Evolutionary conservation across 495 filamentous ascomycete genomes (phyloP).

Genomic region (Penicillium crystallinum): DNA sequence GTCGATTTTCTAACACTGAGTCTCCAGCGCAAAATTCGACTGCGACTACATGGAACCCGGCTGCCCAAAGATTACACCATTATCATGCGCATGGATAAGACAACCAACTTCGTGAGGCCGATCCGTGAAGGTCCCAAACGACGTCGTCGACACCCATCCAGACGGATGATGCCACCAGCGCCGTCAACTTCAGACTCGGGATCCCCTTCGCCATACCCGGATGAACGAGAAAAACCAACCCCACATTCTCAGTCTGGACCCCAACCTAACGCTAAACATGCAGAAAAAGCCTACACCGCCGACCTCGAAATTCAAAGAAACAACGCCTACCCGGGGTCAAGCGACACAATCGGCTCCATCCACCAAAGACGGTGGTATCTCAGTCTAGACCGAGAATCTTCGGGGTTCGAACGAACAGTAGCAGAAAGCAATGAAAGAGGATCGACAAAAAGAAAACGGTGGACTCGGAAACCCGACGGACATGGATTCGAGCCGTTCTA

Average conservation of each 20-base stretch:
- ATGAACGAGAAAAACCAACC: neutral
- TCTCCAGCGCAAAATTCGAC: slow-evolving; percentile 51
- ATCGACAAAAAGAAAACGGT: slow-evolving; percentile 10
- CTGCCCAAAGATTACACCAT: slow-evolving; percentile 56
- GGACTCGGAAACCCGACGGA: slow-evolving; percentile 12
- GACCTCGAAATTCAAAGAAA: slow-evolving; percentile 50
- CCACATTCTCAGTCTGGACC: neutral
- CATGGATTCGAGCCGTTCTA: slow-evolving; percentile 52
- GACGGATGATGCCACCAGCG: neutral
- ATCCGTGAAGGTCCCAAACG: slow-evolving; percentile 27
- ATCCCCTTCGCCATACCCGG: slow-evolving; percentile 1
- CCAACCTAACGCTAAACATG: neutral
- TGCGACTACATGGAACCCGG: slow-evolving; percentile 54
- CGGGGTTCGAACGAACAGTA: slow-evolving; percentile 44
- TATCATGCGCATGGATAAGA: slow-evolving; percentile 49
- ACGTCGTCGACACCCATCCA: slow-evolving; percentile 6
- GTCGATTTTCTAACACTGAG: neutral
- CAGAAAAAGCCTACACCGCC: slow-evolving; percentile 11
- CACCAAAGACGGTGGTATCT: slow-evolving; percentile 62
- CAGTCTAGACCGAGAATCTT: slow-evolving; percentile 48
- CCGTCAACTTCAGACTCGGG: slow-evolving; percentile 20
- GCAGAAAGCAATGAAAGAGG: neutral
- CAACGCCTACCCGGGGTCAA: slow-evolving; percentile 61
- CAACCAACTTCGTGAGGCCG: slow-evolving; percentile 34
- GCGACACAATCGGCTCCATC: slow-evolving; percentile 56